Percentiles rank a stretch among this genome's conserved stretches.
These are phyloP conservation scores for Lactarius hatsudake DNA, from an alignment of 768 basidiomycete species.

Conservation along the genomic window DNA sequence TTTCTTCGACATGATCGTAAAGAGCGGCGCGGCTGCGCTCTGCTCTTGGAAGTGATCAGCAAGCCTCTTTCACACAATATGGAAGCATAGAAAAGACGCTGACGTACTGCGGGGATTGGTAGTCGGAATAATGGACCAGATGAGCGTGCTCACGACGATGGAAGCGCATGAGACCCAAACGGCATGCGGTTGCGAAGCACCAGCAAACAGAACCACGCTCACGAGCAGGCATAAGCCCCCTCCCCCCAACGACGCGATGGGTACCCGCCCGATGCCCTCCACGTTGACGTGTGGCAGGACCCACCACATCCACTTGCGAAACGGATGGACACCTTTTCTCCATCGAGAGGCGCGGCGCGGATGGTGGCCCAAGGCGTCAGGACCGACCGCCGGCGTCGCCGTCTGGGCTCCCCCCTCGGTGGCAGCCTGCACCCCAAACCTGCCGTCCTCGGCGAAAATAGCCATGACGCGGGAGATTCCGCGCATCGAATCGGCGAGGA, in stretches of 20 bases:
- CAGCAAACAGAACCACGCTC: constrained; percentile 18
- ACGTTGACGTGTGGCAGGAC: background rate
- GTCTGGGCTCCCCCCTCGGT: background rate
- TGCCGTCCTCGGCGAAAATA: constrained; percentile 11
- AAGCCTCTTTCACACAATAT: background rate
- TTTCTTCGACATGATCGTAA: constrained; percentile 13
- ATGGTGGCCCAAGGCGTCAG: background rate
- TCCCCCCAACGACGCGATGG: constrained; percentile 7
- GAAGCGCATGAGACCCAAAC: constrained; percentile 18
- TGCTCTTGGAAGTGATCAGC: constrained; percentile 5
- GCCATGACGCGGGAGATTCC: constrained; percentile 7
- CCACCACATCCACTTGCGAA: background rate
- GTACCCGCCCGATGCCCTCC: constrained; percentile 16
- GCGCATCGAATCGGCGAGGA: background rate
- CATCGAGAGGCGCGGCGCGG: background rate
- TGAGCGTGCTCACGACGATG: background rate
- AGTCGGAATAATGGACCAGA: background rate
- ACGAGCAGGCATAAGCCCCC: constrained; percentile 15
- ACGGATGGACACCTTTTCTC: background rate
- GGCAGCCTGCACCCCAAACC: constrained; percentile 9
- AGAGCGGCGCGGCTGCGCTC: constrained; percentile 9
- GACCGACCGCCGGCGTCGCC: background rate
- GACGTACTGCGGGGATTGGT: background rate
- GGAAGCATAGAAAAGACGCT: background rate
- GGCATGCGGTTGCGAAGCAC: constrained; percentile 1